Evolutionary conservation across 805 yeast species (phyloP), one percentile per base, ranked within the genome.

Genomic region (Nakazawaea peltata): DNA sequence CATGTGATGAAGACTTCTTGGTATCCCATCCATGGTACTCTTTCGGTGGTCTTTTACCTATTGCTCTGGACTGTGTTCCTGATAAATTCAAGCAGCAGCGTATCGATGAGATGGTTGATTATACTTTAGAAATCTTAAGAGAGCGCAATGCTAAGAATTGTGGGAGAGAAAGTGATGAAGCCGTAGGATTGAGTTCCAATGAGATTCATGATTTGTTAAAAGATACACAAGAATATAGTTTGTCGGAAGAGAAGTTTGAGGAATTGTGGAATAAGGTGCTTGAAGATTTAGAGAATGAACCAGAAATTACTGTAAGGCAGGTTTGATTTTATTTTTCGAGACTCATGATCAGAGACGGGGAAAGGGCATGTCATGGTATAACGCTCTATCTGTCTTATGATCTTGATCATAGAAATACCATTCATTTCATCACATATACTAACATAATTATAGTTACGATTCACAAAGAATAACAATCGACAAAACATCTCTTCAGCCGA

Each of bases 291-390:
- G 72, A 74, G 42, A 66, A 63, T 37, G 81, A 79, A 59, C 79
- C 82, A 28, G 84, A 77, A 54, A 68, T 80, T 52, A 74, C 70
- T 59, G 81, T 81, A 72, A 79, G 92, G 83, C 83, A 77, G 70
- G 84, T 77, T 69, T 34, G 49, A 53, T 54, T 47, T 27, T 37
- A 33, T 44, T 28, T n/a, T n/a, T n/a, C n/a, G n/a, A n/a, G n/a
- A n/a, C n/a, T n/a, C n/a, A n/a, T n/a, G n/a, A n/a, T n/a, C n/a
- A n/a, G n/a, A n/a, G n/a, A n/a, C n/a, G n/a, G n/a, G n/a, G n/a
- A n/a, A n/a, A n/a, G n/a, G n/a, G n/a, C n/a, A n/a, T n/a, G n/a
- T n/a, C n/a, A n/a, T n/a, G n/a, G n/a, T n/a, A n/a, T n/a, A n/a
- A n/a, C n/a, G n/a, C n/a, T n/a, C n/a, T n/a, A n/a, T n/a, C n/a